Conservation (phyloP, 306 rosid genomes). For the Nissolia schottii region DNA sequence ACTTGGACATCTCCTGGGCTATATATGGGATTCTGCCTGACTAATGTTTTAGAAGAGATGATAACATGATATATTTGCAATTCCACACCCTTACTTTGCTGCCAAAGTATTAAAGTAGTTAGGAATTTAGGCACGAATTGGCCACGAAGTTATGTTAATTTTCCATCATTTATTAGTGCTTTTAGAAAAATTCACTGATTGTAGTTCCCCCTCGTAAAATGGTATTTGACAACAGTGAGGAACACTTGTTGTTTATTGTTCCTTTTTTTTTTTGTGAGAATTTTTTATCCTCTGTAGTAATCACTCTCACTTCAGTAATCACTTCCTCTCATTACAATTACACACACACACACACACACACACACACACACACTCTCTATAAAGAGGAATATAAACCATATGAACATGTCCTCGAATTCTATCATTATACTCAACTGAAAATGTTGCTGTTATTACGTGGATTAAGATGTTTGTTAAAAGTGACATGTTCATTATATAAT, state of each 20-base stretch:
- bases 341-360: no score
- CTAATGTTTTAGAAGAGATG: background rate
- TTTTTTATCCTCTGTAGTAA: no score
- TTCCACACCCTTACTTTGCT: no score
- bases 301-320: no score
- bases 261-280: no score
- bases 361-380: no score
- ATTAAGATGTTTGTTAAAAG: slow-evolving; percentile 12
- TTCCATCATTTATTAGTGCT: background rate
- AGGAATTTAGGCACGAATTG: background rate
- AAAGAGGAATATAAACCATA: background rate
- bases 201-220: background rate
- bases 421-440: background rate
- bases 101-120: no score
- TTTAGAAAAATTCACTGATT: background rate
- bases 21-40: background rate
- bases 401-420: background rate
- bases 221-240: background rate
- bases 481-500: background rate
- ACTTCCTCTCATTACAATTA: no score
- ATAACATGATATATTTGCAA: no score
- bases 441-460: background rate
- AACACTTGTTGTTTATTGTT: no score
- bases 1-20: background rate
- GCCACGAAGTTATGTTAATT: background rate